Evolutionary conservation across 2,329 filamentous ascomycete species (phyloP).

Genomic region (Pyrenochaeta sp.): DNA sequence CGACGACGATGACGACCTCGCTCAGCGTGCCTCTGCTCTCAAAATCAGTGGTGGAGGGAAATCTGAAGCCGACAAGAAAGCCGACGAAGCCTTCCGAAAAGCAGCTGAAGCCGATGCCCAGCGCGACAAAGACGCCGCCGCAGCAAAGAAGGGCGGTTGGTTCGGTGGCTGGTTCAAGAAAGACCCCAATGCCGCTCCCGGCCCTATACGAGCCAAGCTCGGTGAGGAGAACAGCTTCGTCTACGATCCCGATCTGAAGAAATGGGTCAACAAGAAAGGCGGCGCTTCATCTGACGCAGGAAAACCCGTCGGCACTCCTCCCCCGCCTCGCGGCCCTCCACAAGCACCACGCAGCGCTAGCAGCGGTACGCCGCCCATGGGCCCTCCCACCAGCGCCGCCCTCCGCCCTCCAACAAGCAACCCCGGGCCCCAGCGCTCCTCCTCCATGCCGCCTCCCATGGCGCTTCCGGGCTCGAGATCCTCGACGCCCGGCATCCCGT

Average conservation of each 20-base stretch:
- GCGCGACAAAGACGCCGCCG: constrained; percentile 55
- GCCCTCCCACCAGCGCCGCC: constrained; percentile 20
- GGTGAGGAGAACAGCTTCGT: constrained; percentile 93
- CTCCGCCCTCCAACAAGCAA: constrained; percentile 27
- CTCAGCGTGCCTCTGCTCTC: constrained; percentile 59
- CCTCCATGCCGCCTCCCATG: constrained; percentile 48
- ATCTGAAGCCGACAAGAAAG: constrained; percentile 69
- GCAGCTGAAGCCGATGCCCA: constrained; percentile 77
- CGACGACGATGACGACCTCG: constrained; percentile 75
- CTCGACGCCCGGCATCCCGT: constrained; percentile 42
- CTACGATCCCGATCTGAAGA: constrained; percentile 94
- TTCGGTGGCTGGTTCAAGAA: constrained; percentile 86
- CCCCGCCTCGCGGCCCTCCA: constrained; percentile 73
- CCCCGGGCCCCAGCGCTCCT: constrained; percentile 36
- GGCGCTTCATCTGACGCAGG: constrained; percentile 68
- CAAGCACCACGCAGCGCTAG: constrained; percentile 40
- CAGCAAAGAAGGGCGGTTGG: constrained; percentile 72
- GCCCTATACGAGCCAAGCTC: constrained; percentile 89
- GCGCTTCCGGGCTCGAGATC: constrained; percentile 32
- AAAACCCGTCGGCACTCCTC: constrained; percentile 69
- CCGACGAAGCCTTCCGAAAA: constrained; percentile 84
- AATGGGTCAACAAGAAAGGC: constrained; percentile 97
- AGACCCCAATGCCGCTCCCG: constrained; percentile 67
- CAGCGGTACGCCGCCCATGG: constrained; percentile 50
- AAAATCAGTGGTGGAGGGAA: constrained; percentile 44